Evolutionary conservation across 1,284 basidiomycete genomes (phyloP).

Genomic region (Leucoagaricus sp.): DNA sequence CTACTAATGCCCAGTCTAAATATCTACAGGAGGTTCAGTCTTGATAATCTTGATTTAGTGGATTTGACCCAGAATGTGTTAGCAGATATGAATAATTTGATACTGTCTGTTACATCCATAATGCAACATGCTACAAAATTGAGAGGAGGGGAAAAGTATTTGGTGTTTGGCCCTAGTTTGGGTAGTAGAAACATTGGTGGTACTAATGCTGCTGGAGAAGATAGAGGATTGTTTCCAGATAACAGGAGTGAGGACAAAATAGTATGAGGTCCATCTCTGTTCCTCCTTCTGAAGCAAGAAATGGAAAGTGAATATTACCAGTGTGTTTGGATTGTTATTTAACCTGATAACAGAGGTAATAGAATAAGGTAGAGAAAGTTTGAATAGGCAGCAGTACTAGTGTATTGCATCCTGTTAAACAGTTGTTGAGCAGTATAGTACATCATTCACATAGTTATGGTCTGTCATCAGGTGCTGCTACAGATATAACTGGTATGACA

Average conservation of each 20-base stretch:
- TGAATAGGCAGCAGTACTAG: background rate
- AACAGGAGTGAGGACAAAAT: slow-evolving; percentile 22
- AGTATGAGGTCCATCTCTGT: slow-evolving; percentile 33
- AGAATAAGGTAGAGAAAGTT: slow-evolving; percentile 1
- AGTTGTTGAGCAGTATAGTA: slow-evolving; percentile 14
- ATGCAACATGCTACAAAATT: slow-evolving; percentile 39
- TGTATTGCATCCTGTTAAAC: slow-evolving; percentile 1
- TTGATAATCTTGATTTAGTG: slow-evolving; percentile 58
- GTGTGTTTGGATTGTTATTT: slow-evolving; percentile 12
- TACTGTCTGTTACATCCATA: slow-evolving; percentile 64
- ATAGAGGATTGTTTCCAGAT: slow-evolving; percentile 3
- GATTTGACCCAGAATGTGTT: slow-evolving; percentile 42
- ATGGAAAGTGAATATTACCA: slow-evolving; percentile 1
- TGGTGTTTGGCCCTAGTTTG: slow-evolving; percentile 32
- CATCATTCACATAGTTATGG: slow-evolving; percentile 15
- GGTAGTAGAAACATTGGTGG: slow-evolving; percentile 11
- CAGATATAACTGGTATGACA: too few species aligned
- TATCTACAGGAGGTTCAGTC: slow-evolving; percentile 34
- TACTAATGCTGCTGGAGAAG: slow-evolving; percentile 1
- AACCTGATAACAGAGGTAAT: background rate
- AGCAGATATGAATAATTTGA: slow-evolving; percentile 32
- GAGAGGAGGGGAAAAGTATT: slow-evolving; percentile 27
- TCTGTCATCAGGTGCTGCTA: too few species aligned
- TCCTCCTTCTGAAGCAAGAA: slow-evolving; percentile 35
- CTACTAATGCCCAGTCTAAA: background rate